Percentiles rank a stretch among this genome's conserved stretches.
These are phyloP conservation scores for Turnera subulata DNA, from an alignment of 345 rosid genomes.

Conservation along the genomic window DNA sequence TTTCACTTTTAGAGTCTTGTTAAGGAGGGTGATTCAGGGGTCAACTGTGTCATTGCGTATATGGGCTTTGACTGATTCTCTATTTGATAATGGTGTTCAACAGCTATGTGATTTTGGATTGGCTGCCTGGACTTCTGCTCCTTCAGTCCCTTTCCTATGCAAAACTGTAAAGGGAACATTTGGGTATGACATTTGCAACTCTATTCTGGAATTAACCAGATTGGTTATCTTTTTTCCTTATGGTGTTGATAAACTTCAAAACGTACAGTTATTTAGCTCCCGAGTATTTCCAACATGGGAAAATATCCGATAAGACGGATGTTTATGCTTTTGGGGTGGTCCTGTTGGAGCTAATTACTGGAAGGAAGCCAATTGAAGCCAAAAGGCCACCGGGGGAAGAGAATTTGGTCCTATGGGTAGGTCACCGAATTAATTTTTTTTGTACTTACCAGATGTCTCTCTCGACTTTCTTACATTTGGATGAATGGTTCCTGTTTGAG, in stretches of 20 bases:
- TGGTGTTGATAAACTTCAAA: constrained; percentile 6
- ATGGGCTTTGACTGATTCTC: background rate
- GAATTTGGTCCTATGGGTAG: constrained; percentile 90
- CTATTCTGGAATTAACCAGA: background rate
- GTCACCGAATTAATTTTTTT: constrained; percentile 26
- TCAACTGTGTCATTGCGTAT: background rate
- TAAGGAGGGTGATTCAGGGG: background rate
- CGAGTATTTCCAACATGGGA: constrained; percentile 96
- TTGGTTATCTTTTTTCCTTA: background rate
- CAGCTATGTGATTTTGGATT: constrained; percentile 96
- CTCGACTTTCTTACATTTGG: constrained; percentile 26
- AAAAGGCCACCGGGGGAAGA: constrained; percentile 79
- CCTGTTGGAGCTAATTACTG: constrained; percentile 75
- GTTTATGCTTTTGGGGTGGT: constrained; percentile 96
- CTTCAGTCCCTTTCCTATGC: constrained; percentile 86
- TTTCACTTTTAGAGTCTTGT: background rate
- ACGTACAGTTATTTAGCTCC: constrained; percentile 80
- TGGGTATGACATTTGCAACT: constrained; percentile 49
- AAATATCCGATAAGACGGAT: constrained; percentile 88
- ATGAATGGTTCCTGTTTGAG: constrained; percentile 10
- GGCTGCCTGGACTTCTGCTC: constrained; percentile 94
- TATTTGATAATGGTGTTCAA: constrained; percentile 4
- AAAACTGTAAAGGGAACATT: constrained; percentile 98
- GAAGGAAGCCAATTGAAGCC: constrained; percentile 87
- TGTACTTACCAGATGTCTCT: constrained; percentile 8